These are phyloP conservation scores for Scutellaria baicalensis DNA, from an alignment of 257 asterid species.

Conservation along the genomic window DNA sequence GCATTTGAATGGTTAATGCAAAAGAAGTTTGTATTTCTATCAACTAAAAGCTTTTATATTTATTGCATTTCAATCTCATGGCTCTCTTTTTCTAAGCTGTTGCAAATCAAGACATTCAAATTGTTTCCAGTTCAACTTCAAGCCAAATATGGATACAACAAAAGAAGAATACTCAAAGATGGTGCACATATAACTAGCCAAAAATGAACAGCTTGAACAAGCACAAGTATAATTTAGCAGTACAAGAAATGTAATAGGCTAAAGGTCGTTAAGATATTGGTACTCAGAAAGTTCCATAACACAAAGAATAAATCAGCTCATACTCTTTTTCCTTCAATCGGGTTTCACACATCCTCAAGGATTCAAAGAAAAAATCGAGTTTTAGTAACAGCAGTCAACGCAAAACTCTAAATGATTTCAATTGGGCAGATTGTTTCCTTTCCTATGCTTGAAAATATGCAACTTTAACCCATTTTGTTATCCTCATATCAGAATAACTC, in stretches of 20 bases:
- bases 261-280: neutral
- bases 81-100: too few relatives aligned
- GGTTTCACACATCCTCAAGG: neutral
- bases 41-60: too few relatives aligned
- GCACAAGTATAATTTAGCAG: neutral
- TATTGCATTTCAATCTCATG: too few relatives aligned
- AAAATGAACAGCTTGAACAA: neutral
- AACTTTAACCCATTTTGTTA: neutral
- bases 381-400: neutral
- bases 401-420: neutral
- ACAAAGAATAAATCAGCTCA: neutral
- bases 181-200: neutral
- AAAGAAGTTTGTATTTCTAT: too few relatives aligned
- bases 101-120: too few relatives aligned
- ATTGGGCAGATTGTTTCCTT: too few relatives aligned
- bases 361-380: neutral
- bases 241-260: neutral
- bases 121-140: neutral
- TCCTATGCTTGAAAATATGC: too few relatives aligned
- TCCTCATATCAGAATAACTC: neutral
- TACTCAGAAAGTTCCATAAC: neutral
- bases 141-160: neutral
- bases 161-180: neutral
- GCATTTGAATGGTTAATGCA: too few relatives aligned
- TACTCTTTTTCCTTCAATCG: neutral